Evolutionary conservation across 75 land plant species (phyloP).

Genomic region (Ceratopteris richardii): DNA sequence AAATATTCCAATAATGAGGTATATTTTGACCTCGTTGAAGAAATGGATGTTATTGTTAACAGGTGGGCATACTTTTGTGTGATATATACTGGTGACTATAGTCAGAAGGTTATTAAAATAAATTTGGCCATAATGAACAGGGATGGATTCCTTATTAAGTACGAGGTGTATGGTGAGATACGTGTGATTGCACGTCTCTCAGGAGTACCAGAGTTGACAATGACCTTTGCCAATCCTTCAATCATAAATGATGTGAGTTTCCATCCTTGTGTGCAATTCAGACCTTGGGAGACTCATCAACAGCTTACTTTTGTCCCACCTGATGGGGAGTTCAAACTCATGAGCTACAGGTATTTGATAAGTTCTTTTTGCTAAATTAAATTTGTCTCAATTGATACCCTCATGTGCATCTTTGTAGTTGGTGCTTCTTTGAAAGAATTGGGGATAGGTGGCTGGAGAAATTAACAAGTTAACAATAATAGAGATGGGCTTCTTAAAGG

Average conservation of each 20-base stretch:
- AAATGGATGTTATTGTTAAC: conserved; percentile 79
- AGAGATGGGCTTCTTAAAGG: no score
- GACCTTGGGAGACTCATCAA: conserved; percentile 85
- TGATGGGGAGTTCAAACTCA: conserved; percentile 94
- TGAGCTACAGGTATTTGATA: conserved; percentile 78
- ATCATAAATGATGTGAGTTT: conserved; percentile 84
- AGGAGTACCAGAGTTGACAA: conserved; percentile 80
- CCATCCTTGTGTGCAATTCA: conserved; percentile 88
- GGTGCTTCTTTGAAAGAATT: no score
- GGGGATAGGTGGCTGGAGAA: no score
- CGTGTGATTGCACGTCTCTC: conserved; percentile 69
- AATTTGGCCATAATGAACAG: conserved; percentile 20
- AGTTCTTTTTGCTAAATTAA: conserved; percentile 1
- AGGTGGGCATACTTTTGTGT: conserved; percentile 28
- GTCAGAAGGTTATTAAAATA: neutral
- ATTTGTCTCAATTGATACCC: no score
- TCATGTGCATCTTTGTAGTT: no score
- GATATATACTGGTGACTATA: no score
- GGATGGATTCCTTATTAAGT: conserved; percentile 72
- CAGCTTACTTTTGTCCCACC: conserved; percentile 88
- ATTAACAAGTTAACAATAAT: no score
- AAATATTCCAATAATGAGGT: conserved; percentile 88
- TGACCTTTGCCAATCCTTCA: conserved; percentile 74
- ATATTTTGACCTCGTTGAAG: conserved; percentile 85
- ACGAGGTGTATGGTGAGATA: conserved; percentile 92